A percentile compares a stretch with the other conserved stretches of the same genome.
These are phyloP conservation scores for Trichoderma asperelloides DNA, from an alignment of 495 filamentous ascomycete species.

Conservation along the genomic window DNA sequence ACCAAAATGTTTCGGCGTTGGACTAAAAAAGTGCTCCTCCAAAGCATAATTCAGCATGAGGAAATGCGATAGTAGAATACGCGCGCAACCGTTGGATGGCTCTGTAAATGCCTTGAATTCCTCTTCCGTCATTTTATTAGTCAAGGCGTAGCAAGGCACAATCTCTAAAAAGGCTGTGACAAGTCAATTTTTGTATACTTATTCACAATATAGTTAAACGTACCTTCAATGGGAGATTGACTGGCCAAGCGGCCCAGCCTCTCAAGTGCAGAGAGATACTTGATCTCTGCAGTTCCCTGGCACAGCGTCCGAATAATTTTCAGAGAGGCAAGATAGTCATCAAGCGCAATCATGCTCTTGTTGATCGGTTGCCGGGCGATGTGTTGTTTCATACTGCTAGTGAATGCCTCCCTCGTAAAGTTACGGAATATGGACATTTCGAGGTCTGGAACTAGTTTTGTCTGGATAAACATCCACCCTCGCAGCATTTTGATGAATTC, in stretches of 20 bases:
- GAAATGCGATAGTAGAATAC: constrained; percentile 38
- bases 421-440: no score
- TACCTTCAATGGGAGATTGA: constrained; percentile 19
- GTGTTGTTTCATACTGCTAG: no score
- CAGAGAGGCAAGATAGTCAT: constrained; percentile 24
- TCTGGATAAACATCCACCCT: constrained; percentile 28
- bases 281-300: constrained; percentile 18
- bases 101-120: constrained; percentile 36
- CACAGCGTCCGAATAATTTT: constrained; percentile 19
- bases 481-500: constrained; percentile 49
- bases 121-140: constrained; percentile 19
- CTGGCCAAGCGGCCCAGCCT: constrained; percentile 14
- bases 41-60: constrained; percentile 12
- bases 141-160: constrained; percentile 11
- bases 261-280: constrained; percentile 20
- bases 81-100: constrained; percentile 28
- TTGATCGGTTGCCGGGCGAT: no score
- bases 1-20: constrained; percentile 5
- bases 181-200: neutral
- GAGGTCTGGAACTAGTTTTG: no score
- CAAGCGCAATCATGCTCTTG: constrained; percentile 18
- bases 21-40: constrained; percentile 4
- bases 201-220: constrained; percentile 4
- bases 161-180: constrained; percentile 13
- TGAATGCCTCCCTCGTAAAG: no score